Conservation (phyloP, 1,139 yeast species). For the Ogataea hybrid region DNA sequence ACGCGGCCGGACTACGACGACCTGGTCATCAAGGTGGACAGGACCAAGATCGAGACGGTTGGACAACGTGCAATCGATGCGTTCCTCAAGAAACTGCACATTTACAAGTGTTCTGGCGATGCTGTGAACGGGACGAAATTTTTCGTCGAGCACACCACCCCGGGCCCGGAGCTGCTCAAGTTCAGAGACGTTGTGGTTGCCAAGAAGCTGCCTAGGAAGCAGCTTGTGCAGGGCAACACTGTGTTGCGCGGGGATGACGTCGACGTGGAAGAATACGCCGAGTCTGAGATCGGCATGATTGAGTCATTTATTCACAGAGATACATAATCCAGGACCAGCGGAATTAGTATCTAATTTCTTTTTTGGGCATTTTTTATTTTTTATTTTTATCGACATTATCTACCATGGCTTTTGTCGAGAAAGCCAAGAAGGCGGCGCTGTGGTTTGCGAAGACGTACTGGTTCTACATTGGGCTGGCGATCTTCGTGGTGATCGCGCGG, state of each 20-base stretch:
- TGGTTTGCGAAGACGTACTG: constrained; percentile 37
- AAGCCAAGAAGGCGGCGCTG: constrained; percentile 1
- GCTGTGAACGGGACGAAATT: constrained; percentile 59
- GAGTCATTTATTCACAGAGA: constrained; percentile 71
- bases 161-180: constrained; percentile 58
- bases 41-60: constrained; percentile 56
- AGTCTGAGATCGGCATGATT: constrained; percentile 74
- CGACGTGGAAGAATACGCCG: constrained; percentile 67
- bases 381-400: neutral
- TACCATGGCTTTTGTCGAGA: constrained; percentile 3
- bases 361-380: neutral
- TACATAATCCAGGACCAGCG: constrained; percentile 14
- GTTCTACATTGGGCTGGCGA: constrained; percentile 73
- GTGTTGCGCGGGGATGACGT: constrained; percentile 43
- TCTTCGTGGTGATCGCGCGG: constrained; percentile 71
- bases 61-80: constrained; percentile 77
- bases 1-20: constrained; percentile 52
- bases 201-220: constrained; percentile 80
- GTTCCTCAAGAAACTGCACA: constrained; percentile 68
- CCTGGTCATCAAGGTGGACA: constrained; percentile 57
- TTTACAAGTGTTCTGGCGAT: constrained; percentile 77
- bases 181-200: constrained; percentile 66
- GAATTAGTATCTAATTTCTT: constrained; percentile 1
- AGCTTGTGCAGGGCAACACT: constrained; percentile 81
- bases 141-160: constrained; percentile 65